A percentile compares a stretch with the other conserved stretches of the same genome.
phyloP scores from a whole-genome alignment of 805 yeast genomes.

The Schwanniomyces yamadae region DNA sequence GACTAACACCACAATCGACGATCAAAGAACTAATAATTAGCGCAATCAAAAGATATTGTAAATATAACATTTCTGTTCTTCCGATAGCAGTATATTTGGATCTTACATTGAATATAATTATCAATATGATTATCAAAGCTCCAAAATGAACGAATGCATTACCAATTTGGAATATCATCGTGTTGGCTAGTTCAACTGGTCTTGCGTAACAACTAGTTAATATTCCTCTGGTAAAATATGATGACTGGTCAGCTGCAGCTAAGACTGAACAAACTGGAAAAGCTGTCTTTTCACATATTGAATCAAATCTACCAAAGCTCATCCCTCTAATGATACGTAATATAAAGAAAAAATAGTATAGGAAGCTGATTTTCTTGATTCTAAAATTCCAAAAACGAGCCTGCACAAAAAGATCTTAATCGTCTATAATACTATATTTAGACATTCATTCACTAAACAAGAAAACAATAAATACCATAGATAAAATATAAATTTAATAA shows the following conservation, averaged over 20 bases:
- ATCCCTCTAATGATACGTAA: too few species aligned
- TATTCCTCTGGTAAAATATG: slow-evolving; percentile 53
- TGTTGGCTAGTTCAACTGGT: slow-evolving; percentile 84
- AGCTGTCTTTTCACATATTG: slow-evolving; percentile 65
- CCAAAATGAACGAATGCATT: slow-evolving; percentile 83
- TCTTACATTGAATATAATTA: slow-evolving; percentile 75
- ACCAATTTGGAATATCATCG: slow-evolving; percentile 86
- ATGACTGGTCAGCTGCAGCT: slow-evolving; percentile 44
- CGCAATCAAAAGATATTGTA: slow-evolving; percentile 59
- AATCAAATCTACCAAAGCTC: slow-evolving; percentile 66
- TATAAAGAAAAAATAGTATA: too few species aligned
- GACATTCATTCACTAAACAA: too few species aligned
- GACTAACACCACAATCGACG: slow-evolving; percentile 90
- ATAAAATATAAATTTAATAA: too few species aligned
- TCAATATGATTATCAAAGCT: slow-evolving; percentile 58
- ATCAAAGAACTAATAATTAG: slow-evolving; percentile 65
- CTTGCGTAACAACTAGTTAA: slow-evolving; percentile 81
- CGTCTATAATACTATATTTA: too few species aligned
- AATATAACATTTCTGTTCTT: slow-evolving; percentile 76
- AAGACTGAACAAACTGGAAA: slow-evolving; percentile 80
- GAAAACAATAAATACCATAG: too few species aligned
- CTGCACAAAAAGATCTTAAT: too few species aligned
- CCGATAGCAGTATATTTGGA: slow-evolving; percentile 94
- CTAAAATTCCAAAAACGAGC: too few species aligned
- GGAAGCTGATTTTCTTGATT: too few species aligned